These are phyloP conservation scores for Eucalyptus fibrosa DNA, from an alignment of 345 rosid genomes.

Conservation along the genomic window DNA sequence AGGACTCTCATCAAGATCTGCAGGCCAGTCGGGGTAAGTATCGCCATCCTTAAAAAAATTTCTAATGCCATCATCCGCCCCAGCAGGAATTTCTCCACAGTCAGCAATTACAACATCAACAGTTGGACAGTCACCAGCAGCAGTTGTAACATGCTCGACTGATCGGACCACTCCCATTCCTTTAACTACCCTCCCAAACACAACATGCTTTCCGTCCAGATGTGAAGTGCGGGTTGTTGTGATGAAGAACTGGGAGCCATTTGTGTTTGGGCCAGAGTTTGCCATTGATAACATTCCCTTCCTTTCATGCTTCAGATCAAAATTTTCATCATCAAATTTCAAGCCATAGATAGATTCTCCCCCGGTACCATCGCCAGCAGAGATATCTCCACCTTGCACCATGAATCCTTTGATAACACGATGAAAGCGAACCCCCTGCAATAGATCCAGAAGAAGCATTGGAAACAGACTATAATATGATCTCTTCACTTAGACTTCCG, in stretches of 20 bases:
- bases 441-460: background rate
- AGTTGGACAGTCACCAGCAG: constrained; percentile 41
- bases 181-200: constrained; percentile 77
- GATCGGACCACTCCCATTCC: constrained; percentile 96
- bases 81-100: constrained; percentile 77
- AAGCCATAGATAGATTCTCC: constrained; percentile 89
- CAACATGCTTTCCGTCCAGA: constrained; percentile 89
- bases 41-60: constrained; percentile 94
- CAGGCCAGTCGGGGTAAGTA: constrained; percentile 80
- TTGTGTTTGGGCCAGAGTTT: constrained; percentile 80
- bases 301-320: constrained; percentile 83
- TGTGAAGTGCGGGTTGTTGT: constrained; percentile 80
- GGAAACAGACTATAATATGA: background rate
- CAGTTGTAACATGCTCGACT: constrained; percentile 52
- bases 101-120: constrained; percentile 48
- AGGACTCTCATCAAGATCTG: constrained; percentile 58
- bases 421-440: constrained; percentile 75
- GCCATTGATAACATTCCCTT: constrained; percentile 97
- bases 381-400: constrained; percentile 94
- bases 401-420: constrained; percentile 78
- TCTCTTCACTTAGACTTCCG: background rate
- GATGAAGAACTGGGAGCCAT: constrained; percentile 92
- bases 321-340: constrained; percentile 90
- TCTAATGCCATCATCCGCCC: constrained; percentile 63
- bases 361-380: constrained; percentile 87